A percentile compares a stretch with the other conserved stretches of the same genome.
Evolutionary conservation across 23 red algal genomes (phyloP).

Genomic region (Gracilaria gracilis): DNA sequence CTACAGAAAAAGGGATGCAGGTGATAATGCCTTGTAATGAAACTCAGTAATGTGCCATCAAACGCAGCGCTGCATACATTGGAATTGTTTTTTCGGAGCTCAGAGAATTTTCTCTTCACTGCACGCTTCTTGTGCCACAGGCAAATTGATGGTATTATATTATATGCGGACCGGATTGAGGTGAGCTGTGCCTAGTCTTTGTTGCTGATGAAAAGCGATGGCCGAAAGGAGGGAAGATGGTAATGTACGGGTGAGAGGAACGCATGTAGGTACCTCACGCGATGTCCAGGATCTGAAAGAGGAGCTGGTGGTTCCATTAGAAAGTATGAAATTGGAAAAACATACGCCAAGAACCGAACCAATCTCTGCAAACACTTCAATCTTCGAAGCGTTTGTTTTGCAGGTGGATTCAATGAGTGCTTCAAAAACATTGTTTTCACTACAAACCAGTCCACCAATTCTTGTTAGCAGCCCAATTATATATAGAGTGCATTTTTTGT

Average conservation of each 20-base stretch:
- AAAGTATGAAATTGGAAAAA: conserved; percentile 25
- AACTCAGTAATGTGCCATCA: no score
- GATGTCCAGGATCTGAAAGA: background rate
- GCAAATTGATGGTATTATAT: background rate
- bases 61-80: no score
- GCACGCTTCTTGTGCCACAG: conserved; percentile 8
- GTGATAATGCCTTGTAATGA: no score
- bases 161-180: background rate
- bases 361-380: conserved; percentile 13
- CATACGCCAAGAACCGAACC: background rate
- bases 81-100: background rate
- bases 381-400: background rate
- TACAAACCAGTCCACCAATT: no score
- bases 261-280: background rate
- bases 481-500: no score
- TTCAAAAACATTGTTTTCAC: background rate
- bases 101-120: background rate
- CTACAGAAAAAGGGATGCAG: no score
- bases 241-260: no score
- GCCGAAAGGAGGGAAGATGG: no score
- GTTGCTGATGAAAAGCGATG: no score
- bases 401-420: conserved; percentile 6
- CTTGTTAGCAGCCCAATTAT: no score
- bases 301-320: background rate
- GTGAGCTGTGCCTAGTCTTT: background rate